Base-by-base conservation (phyloP, 192 early-diverging fungal species). In the Coemansia sp. region DNA sequence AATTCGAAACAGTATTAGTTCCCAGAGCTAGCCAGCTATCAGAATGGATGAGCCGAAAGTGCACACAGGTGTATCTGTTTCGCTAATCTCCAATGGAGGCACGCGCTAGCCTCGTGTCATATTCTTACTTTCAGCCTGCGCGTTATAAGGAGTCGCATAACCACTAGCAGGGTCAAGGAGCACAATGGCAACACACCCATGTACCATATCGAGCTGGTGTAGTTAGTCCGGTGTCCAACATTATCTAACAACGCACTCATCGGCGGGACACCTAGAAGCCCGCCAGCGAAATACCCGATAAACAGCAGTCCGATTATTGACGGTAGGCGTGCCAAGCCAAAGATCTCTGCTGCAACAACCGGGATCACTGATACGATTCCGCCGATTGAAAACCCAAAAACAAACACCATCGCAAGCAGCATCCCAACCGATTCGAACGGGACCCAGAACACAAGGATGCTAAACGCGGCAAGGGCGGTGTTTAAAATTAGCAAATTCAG, bases 361-460 rank as follows among this genome's bases (percentile, higher is more conserved):
- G 79, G 79, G 22, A 81, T 72, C 10, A 81, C 70, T 1, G 74
- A 69, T 13, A 75, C 79, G 2, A 75, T 61, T 0, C 79, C 74
- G 40, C 79, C 79, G 15, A 72, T 75, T 4, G 70, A 59, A 61
- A 81, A 75, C 0, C 79, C 79, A 67, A 73, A 81, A 38, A 75
- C 34, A 25, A 81, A 48, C 22, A 62, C 64, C 0, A 65, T 62
- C 4, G 67, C 69, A 55, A 76, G 50, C 37, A 70, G 47, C 17
- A 63, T 70, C 0, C 63, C 67, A 1, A 81, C 70, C 0, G 66
- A 60, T 28, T 72, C 58, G 37, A 75, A 81, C 33, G 79, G 70
- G 29, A 76, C 63, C 79, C 79, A 81, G 50, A 81, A 33, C 17
- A 72, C 79, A 17, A 75, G 57, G 13, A 81, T 40, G 27, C 66